These are phyloP conservation scores for Mortierella sp. DNA, from an alignment of 371 early-diverging fungal genomes.

Conservation along the genomic window DNA sequence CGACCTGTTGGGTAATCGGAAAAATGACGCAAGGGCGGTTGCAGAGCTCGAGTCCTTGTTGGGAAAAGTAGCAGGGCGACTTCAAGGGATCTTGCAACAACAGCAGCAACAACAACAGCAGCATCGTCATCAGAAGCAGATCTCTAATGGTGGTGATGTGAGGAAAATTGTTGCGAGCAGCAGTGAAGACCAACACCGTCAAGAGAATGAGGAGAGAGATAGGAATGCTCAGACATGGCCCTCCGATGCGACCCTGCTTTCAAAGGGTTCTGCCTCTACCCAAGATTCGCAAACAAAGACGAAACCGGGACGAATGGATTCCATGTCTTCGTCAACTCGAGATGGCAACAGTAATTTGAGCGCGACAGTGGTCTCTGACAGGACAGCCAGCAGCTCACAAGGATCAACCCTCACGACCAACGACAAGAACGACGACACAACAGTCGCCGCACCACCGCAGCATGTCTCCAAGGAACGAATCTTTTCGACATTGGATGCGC, in stretches of 20 bases:
- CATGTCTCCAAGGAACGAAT: conserved; percentile 35
- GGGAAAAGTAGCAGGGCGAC: conserved; percentile 18
- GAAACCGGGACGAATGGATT: conserved; percentile 14
- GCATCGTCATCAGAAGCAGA: conserved; percentile 6
- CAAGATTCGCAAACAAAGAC: neutral
- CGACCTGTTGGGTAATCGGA: conserved; percentile 9
- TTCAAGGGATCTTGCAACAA: conserved; percentile 36
- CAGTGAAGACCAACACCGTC: neutral
- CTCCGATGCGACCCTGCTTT: conserved; percentile 26
- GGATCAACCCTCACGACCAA: neutral
- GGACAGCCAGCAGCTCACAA: conserved; percentile 15
- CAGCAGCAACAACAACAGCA: conserved; percentile 28
- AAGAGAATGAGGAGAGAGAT: neutral
- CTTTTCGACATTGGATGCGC: conserved; percentile 38
- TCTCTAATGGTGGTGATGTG: neutral
- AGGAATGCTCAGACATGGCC: conserved; percentile 25
- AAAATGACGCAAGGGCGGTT: conserved; percentile 16
- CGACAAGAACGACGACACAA: neutral
- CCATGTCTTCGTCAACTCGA: conserved; percentile 28
- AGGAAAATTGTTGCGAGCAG: neutral
- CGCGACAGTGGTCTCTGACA: conserved; percentile 5
- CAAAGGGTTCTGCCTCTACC: neutral
- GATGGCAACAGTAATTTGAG: conserved; percentile 15
- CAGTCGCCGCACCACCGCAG: neutral
- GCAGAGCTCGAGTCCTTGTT: conserved; percentile 25